Percentiles rank a stretch among this genome's conserved stretches.
phyloP scores from a whole-genome alignment of 352 stramenopile genomes.

The Phytophthora cactorum region DNA sequence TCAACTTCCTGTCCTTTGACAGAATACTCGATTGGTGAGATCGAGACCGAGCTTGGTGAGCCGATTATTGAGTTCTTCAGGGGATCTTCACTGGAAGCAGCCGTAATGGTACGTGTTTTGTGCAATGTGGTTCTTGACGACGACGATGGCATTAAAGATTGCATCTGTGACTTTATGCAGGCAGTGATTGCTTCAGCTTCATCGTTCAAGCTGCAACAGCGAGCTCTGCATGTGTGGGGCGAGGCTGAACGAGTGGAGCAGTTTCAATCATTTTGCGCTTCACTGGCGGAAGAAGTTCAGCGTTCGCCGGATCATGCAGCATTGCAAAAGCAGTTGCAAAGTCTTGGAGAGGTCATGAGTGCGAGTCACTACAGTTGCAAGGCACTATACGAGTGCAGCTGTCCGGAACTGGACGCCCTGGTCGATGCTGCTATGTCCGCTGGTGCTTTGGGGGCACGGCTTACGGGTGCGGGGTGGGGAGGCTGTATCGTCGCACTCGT shows the following conservation, averaged over 20 bases:
- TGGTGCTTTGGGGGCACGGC: conserved; percentile 68
- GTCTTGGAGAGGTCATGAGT: conserved; percentile 74
- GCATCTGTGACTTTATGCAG: conserved; percentile 17
- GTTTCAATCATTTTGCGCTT: conserved; percentile 45
- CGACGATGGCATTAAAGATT: neutral
- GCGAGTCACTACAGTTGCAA: conserved; percentile 71
- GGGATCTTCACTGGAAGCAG: conserved; percentile 39
- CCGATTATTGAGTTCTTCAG: conserved; percentile 37
- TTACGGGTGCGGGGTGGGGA: conserved; percentile 88
- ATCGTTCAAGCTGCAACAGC: conserved; percentile 59
- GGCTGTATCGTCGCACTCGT: conserved; percentile 78
- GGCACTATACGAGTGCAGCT: conserved; percentile 81
- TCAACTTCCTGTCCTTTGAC: conserved; percentile 22
- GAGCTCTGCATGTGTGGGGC: conserved; percentile 70
- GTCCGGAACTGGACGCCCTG: conserved; percentile 71
- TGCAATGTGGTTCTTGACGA: neutral
- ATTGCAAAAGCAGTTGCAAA: conserved; percentile 13
- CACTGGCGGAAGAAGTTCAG: conserved; percentile 1
- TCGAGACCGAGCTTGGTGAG: conserved; percentile 37
- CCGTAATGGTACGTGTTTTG: conserved; percentile 37
- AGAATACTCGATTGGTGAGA: conserved; percentile 37
- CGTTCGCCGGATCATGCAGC: neutral
- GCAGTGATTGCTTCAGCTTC: conserved; percentile 38
- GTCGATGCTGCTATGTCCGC: conserved; percentile 45
- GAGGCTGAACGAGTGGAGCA: conserved; percentile 68